phyloP scores from a whole-genome alignment of 2,329 filamentous ascomycete genomes.

The Cladosporium sp. region DNA sequence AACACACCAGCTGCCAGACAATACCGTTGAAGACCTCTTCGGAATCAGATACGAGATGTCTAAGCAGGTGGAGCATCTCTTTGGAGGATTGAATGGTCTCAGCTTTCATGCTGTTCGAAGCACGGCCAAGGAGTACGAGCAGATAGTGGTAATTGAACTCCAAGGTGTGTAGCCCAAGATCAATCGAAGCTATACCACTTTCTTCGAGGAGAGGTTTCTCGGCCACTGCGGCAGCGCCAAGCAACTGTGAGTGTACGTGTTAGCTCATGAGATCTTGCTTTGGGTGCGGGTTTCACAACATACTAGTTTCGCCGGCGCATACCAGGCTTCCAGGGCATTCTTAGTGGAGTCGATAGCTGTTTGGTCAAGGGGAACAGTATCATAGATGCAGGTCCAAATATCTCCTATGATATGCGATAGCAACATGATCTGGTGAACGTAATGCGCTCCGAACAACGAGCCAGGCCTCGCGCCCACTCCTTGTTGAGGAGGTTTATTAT shows the following conservation, averaged over 20 bases:
- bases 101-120: not conserved
- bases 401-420: constrained; percentile 16
- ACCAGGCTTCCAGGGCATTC: constrained; percentile 19
- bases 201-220: constrained; percentile 20
- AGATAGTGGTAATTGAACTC: constrained; percentile 18
- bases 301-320: constrained; percentile 9
- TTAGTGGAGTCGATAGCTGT: constrained; percentile 1
- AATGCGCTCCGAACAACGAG: constrained; percentile 20
- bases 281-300: not conserved
- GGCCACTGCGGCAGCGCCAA: constrained; percentile 18
- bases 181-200: constrained; percentile 13
- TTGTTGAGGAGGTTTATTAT: not conserved
- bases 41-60: constrained; percentile 17
- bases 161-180: constrained; percentile 16
- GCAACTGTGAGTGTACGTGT: constrained; percentile 8
- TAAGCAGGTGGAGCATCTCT: constrained; percentile 18
- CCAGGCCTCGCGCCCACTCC: constrained; percentile 1
- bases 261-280: not conserved
- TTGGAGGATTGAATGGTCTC: constrained; percentile 8
- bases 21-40: constrained; percentile 21
- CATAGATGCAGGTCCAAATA: constrained; percentile 18
- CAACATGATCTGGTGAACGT: constrained; percentile 16
- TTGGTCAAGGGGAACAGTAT: not conserved
- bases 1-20: constrained; percentile 22
- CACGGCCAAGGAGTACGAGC: constrained; percentile 15